Percentiles rank a stretch among this genome's conserved stretches.
These are phyloP conservation scores for Hygrophorus pudorinus DNA, from an alignment of 768 basidiomycete species.

Conservation along the genomic window DNA sequence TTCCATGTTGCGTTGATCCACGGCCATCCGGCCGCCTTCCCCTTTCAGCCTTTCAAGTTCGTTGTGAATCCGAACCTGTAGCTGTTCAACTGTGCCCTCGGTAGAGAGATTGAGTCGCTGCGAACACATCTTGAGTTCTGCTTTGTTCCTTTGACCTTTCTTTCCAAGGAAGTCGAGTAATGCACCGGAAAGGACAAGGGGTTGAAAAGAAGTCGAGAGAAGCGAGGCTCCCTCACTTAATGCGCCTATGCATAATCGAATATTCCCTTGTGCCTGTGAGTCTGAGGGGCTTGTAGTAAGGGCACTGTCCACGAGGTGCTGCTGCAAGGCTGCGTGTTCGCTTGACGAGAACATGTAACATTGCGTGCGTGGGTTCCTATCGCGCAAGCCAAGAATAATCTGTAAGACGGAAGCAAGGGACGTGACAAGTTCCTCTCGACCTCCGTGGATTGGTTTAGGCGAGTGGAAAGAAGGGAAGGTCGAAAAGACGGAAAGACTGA, in stretches of 20 bases:
- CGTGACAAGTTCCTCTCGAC: conserved; percentile 23
- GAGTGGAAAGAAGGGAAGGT: conserved; percentile 11
- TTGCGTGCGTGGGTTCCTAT: conserved; percentile 23
- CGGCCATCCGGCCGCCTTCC: conserved; percentile 12
- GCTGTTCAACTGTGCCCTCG: conserved; percentile 25
- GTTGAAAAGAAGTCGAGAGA: conserved; percentile 39
- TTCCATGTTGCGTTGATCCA: conserved; percentile 16
- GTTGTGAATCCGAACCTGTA: conserved; percentile 27
- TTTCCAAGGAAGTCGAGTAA: conserved; percentile 32
- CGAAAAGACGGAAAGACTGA: conserved; percentile 26
- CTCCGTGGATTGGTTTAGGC: conserved; percentile 14
- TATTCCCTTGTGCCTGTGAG: conserved; percentile 27
- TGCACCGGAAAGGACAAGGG: conserved; percentile 33
- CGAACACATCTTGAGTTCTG: conserved; percentile 29
- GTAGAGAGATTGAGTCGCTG: conserved; percentile 29
- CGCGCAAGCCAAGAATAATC: conserved; percentile 17
- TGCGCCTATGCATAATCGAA: conserved; percentile 40
- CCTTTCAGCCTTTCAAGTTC: conserved; percentile 26
- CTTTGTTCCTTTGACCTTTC: conserved; percentile 20
- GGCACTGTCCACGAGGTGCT: conserved; percentile 31
- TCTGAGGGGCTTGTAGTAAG: conserved; percentile 21
- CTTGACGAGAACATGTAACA: conserved; percentile 37
- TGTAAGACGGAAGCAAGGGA: conserved; percentile 27
- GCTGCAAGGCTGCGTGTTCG: conserved; percentile 30
- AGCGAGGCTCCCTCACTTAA: conserved; percentile 38